These are phyloP conservation scores for Penicillium angulare DNA, from an alignment of 495 filamentous ascomycete genomes.

Conservation along the genomic window DNA sequence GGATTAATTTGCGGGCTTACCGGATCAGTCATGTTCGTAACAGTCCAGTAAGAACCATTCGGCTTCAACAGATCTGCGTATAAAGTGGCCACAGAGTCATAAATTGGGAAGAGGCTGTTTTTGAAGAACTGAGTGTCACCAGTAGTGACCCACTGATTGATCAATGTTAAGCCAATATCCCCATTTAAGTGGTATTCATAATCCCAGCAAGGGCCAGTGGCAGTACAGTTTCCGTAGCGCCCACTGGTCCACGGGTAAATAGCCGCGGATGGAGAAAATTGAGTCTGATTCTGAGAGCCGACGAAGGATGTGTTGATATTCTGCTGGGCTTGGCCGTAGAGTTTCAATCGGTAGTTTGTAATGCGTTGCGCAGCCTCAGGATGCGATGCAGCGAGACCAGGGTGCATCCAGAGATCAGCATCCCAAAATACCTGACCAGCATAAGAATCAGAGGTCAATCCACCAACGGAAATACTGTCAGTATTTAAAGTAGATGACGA, in stretches of 20 bases:
- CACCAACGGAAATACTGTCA: conserved; percentile 61
- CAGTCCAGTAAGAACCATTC: conserved; percentile 51
- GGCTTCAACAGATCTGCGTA: conserved; percentile 53
- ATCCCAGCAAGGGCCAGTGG: conserved; percentile 64
- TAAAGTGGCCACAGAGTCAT: conserved; percentile 56
- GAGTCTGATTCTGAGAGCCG: conserved; percentile 53
- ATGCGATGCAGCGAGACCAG: conserved; percentile 57
- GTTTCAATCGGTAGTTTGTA: conserved; percentile 55
- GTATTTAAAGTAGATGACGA: conserved; percentile 45
- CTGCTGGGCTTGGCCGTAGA: conserved; percentile 51
- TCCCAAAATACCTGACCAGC: conserved; percentile 66
- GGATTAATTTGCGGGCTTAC: conserved; percentile 30
- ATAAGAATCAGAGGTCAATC: conserved; percentile 61
- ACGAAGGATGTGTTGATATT: conserved; percentile 46
- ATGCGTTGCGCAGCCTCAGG: conserved; percentile 57
- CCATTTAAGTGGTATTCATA: conserved; percentile 63
- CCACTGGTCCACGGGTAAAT: conserved; percentile 64
- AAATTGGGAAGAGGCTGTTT: conserved; percentile 55
- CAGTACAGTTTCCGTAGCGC: conserved; percentile 65
- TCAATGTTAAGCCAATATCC: conserved; percentile 65
- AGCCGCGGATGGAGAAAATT: conserved; percentile 51
- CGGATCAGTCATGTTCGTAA: conserved; percentile 77
- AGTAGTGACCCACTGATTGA: conserved; percentile 60
- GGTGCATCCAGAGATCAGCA: conserved; percentile 67
- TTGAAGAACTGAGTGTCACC: conserved; percentile 57